These are phyloP conservation scores for Fusarium armeniacum DNA, from an alignment of 2,329 filamentous ascomycete species.

Conservation along the genomic window DNA sequence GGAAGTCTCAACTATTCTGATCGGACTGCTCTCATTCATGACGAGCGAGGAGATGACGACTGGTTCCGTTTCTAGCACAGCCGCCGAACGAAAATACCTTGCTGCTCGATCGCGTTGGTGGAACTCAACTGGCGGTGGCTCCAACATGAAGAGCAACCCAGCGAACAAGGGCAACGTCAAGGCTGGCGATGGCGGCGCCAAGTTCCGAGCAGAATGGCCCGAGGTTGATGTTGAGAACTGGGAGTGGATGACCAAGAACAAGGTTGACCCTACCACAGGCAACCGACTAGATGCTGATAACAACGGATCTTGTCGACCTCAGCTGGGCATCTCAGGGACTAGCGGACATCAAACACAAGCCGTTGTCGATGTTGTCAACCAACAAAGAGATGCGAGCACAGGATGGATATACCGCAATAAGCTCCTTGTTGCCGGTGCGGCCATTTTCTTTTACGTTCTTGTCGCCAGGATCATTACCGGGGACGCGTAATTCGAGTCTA, in stretches of 20 bases:
- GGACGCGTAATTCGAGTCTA: conserved; percentile 45
- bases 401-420: conserved; percentile 88
- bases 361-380: conserved; percentile 82
- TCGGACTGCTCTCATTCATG: conserved; percentile 96
- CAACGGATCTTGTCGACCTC: conserved; percentile 65
- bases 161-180: conserved; percentile 83
- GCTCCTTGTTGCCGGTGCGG: conserved; percentile 76
- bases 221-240: conserved; percentile 91
- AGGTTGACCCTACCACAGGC: conserved; percentile 83
- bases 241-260: conserved; percentile 88
- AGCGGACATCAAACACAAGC: conserved; percentile 75
- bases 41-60: conserved; percentile 99
- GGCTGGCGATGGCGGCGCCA: conserved; percentile 90
- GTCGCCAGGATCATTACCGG: conserved; percentile 79
- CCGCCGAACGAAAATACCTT: conserved; percentile 82
- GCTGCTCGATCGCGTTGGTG: conserved; percentile 90
- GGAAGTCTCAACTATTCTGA: conserved; percentile 97
- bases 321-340: conserved; percentile 71
- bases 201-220: conserved; percentile 91
- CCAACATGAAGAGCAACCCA: conserved; percentile 68
- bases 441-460: conserved; percentile 86
- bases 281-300: conserved; percentile 65
- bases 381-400: conserved; percentile 82
- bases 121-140: conserved; percentile 94
- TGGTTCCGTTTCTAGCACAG: conserved; percentile 83